Conservation (phyloP, 257 asterid species). For the Ocimum tenuiflorum region DNA sequence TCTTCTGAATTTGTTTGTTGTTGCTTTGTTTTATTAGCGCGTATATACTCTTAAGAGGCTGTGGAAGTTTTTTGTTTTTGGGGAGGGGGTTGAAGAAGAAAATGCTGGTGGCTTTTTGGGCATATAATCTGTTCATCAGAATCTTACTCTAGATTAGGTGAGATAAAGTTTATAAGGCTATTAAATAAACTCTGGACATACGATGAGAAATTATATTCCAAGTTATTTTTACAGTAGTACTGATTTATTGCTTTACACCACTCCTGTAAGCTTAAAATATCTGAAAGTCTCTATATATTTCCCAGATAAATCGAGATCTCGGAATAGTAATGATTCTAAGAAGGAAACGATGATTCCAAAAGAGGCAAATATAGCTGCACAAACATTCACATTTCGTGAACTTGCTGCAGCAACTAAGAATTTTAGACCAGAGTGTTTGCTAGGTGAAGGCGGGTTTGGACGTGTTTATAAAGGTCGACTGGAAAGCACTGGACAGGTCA, state of each 20-base stretch:
- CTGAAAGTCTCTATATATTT: neutral
- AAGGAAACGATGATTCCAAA: constrained; percentile 54
- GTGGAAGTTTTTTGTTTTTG: neutral
- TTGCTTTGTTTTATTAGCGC: neutral
- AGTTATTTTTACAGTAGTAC: neutral
- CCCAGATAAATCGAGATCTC: constrained; percentile 59
- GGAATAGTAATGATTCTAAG: constrained; percentile 52
- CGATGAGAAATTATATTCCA: neutral
- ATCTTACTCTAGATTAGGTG: neutral
- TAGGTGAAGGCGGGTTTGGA: constrained; percentile 99
- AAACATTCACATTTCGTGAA: constrained; percentile 92
- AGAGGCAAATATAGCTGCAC: constrained; percentile 86
- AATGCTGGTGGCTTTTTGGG: constrained; percentile 7
- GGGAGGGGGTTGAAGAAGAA: neutral
- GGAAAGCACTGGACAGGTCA: constrained; percentile 91
- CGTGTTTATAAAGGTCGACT: constrained; percentile 81
- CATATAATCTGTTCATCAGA: neutral
- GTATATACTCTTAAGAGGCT: neutral
- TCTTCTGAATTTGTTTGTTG: neutral
- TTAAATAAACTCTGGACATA: neutral
- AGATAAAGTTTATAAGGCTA: neutral
- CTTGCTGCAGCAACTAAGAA: constrained; percentile 93
- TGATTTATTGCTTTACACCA: neutral
- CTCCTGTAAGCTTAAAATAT: neutral
- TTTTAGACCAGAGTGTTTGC: constrained; percentile 71